Conservation (phyloP, 2,329 filamentous ascomycete species). For the Chaetomium strumarium region DNA sequence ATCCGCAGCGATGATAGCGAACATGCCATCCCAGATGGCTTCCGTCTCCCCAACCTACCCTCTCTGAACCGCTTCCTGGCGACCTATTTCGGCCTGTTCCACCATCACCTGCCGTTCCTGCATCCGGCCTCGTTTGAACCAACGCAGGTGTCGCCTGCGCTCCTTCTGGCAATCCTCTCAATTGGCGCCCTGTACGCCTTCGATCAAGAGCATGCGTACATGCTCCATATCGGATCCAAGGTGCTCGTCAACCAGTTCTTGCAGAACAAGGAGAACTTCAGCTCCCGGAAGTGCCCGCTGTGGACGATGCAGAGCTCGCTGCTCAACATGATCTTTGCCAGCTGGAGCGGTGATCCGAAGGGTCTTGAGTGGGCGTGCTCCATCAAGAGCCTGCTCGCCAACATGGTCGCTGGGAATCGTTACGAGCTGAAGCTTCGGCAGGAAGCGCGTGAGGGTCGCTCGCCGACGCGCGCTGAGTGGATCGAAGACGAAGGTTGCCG, state of each 20-base stretch:
- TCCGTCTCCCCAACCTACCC: constrained; percentile 74
- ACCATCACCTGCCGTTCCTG: constrained; percentile 92
- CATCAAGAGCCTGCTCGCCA: constrained; percentile 94
- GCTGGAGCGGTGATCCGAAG: constrained; percentile 94
- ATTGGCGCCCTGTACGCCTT: constrained; percentile 96
- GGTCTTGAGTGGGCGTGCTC: constrained; percentile 98
- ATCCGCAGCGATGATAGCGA: constrained; percentile 77
- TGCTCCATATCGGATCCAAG: constrained; percentile 96
- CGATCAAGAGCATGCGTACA: constrained; percentile 93
- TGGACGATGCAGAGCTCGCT: constrained; percentile 98
- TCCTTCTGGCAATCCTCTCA: constrained; percentile 84
- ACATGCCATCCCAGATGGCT: constrained; percentile 77
- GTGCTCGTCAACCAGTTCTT: constrained; percentile 94
- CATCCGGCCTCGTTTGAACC: constrained; percentile 88
- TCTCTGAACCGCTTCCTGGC: constrained; percentile 88
- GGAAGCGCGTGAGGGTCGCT: constrained; percentile 72
- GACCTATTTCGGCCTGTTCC: constrained; percentile 95
- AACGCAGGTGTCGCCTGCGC: constrained; percentile 69
- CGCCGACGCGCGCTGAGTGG: constrained; percentile 82
- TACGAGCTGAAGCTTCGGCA: constrained; percentile 93
- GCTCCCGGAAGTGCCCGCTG: constrained; percentile 90
- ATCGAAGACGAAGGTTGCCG: constrained; percentile 94
- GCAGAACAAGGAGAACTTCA: constrained; percentile 98
- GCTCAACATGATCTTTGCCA: constrained; percentile 97
- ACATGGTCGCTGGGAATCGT: constrained; percentile 96